These are phyloP conservation scores for Populus simonii DNA, from an alignment of 345 rosid species.

Conservation along the genomic window DNA sequence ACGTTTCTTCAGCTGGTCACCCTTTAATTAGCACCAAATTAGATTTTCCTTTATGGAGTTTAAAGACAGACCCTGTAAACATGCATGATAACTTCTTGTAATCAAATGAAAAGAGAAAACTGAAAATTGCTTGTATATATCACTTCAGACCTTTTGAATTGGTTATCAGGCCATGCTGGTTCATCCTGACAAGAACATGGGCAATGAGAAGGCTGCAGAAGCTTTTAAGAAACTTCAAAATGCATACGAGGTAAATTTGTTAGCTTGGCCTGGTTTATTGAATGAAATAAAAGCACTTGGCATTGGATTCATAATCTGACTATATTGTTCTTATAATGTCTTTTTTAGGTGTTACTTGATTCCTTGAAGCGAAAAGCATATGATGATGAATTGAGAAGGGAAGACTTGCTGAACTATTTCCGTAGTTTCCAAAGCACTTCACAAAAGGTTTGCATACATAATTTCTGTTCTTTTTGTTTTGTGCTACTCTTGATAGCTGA, in stretches of 20 bases:
- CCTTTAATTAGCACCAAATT: not conserved
- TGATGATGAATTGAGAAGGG: constrained; percentile 87
- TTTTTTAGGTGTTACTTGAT: constrained; percentile 72
- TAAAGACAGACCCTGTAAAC: not conserved
- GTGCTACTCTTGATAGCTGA: not conserved
- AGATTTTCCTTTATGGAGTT: not conserved
- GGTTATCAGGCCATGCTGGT: constrained; percentile 83
- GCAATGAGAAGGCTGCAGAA: constrained; percentile 97
- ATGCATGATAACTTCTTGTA: not conserved
- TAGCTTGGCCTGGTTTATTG: constrained; percentile 18
- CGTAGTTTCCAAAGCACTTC: constrained; percentile 73
- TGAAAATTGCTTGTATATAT: constrained; percentile 5
- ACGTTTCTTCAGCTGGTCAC: not conserved
- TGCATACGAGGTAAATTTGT: constrained; percentile 75
- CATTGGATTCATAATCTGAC: not conserved
- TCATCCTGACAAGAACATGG: constrained; percentile 99
- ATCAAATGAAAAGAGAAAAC: not conserved
- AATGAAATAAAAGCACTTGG: not conserved
- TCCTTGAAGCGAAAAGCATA: constrained; percentile 80
- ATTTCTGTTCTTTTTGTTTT: not conserved
- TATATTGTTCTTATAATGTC: not conserved
- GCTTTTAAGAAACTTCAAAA: constrained; percentile 98
- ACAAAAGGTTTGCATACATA: constrained; percentile 53
- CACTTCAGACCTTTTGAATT: constrained; percentile 13
- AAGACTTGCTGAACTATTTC: constrained; percentile 77